Evolutionary conservation across 176 grass and related monocot genomes (phyloP), one percentile per base, ranked within the genome.

Genomic region (Ananas comosus): DNA sequence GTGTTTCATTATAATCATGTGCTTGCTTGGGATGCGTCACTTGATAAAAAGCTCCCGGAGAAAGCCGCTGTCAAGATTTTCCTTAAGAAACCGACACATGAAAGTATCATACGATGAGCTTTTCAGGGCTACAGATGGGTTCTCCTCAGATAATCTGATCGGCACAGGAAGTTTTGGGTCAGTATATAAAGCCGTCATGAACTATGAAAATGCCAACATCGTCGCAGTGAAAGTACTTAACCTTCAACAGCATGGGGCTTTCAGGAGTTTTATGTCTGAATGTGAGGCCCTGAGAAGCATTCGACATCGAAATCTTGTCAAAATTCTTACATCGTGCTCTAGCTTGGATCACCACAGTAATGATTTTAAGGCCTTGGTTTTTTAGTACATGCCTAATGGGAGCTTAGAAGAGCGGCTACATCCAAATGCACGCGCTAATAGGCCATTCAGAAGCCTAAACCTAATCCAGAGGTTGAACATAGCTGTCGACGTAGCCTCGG

Each of bases 401-500:
- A 23, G 22, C 22, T 23, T 23, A 23, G 22, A 23, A 23, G 22
- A 65, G 22, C 66, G 72, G 63, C 19, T 75, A 1, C 72, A 75
- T 33, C 3, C 74, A 12, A 48, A 69, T 11, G 13, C 0, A 18
- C 11, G 28, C 28, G 4, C 24, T 0, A 5, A 58, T 18, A 24
- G 51, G 3, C 53, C 29, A 33, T 33, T 33, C 3, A 33, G 53
- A 65, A 49, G 12, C 11, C 13, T 91, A 29, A 72, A 18, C 48
- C 53, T 91, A 13, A 51, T 70, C 18, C 77, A 81, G 68, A 70
- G 78, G 17, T 50, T 87, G 9, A 84, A 83, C 29, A 74, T 80
- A 64, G 76, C 72, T 8, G 5, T 86, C 57, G 80, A 90, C 29
- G 54, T 86, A 6, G 87, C 83, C 6, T 19, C 70, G 16, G 83